Conservation (phyloP, 1,139 yeast genomes). For the Yarrowia galli region DNA sequence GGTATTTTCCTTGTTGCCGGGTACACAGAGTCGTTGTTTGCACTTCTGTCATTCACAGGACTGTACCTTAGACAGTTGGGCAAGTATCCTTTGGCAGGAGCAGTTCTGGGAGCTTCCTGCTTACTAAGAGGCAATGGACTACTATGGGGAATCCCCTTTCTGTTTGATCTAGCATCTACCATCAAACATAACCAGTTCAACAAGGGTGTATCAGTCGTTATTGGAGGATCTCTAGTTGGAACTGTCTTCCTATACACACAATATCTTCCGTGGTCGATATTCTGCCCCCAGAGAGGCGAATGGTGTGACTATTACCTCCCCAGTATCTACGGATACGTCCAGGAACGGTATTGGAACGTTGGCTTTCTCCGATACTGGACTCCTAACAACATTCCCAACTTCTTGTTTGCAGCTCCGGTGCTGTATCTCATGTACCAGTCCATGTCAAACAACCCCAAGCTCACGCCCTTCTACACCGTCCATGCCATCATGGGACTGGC, state of each 20-base stretch:
- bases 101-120: constrained; percentile 62
- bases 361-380: constrained; percentile 90
- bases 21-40: constrained; percentile 79
- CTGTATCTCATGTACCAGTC: constrained; percentile 52
- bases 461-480: constrained; percentile 46
- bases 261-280: constrained; percentile 60
- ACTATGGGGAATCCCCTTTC: constrained; percentile 70
- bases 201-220: constrained; percentile 45
- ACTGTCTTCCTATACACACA: constrained; percentile 58
- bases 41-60: constrained; percentile 68
- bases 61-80: constrained; percentile 56
- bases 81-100: constrained; percentile 63
- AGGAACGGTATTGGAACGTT: constrained; percentile 78
- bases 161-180: constrained; percentile 57
- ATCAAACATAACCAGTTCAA: constrained; percentile 10
- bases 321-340: constrained; percentile 77
- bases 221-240: constrained; percentile 65
- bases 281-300: constrained; percentile 74
- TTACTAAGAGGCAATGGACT: constrained; percentile 78
- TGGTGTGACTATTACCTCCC: constrained; percentile 75
- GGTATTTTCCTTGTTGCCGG: constrained; percentile 79
- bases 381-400: constrained; percentile 78
- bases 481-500: constrained; percentile 57
- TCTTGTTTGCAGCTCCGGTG: constrained; percentile 77
- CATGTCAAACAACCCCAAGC: constrained; percentile 18